Base-by-base conservation (phyloP, 805 yeast species). In the Ogataea trehalophila region DNA sequence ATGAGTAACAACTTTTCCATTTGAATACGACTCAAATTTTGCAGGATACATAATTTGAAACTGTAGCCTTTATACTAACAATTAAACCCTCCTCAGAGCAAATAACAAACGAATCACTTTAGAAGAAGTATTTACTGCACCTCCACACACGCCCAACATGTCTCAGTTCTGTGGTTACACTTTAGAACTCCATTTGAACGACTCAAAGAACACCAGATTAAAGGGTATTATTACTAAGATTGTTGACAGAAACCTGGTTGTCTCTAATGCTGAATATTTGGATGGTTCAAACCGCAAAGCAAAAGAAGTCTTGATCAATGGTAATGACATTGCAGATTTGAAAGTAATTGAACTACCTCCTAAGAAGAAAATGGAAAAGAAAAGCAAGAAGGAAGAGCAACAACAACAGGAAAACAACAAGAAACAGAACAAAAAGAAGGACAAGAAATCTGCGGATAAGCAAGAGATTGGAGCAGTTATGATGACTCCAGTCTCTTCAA, bases 311-410 rank as follows among this genome's bases (percentile, higher is more conserved):
- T 23, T 48, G 6, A 49, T 67, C 37, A 39, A 63, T 52, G 77
- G 79, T 34, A 41, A 55, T 13, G 66, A 66, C 14, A 79, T 83
- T 40, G 61, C 69, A 5, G 86, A 82, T 57, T 66, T 83, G 61
- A 76, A 74, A 49, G 86, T 83, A 8, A 52, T 76, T 6, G 81
- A 73, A 41, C 60, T 82, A n/a, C 85, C 86, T 2, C 53, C 63
- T 13, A 57, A 47, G 43, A 61, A 54, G 44, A 58, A 54, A 47
- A 57, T 52, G 41, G 58, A 57, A 2, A 53, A 64, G 49, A 58
- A 60, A 34, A 48, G 47, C 17, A 46, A 47, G n/a, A 37, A 18
- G 18, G 44, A 49, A 44, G 41, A 44, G 36, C 34, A 29, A 38
- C 15, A 43, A 43, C 35, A 40, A 39, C 9, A 45, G 35, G 39